phyloP scores from a whole-genome alignment of 345 rosid genomes.

The Citrus sp. region DNA sequence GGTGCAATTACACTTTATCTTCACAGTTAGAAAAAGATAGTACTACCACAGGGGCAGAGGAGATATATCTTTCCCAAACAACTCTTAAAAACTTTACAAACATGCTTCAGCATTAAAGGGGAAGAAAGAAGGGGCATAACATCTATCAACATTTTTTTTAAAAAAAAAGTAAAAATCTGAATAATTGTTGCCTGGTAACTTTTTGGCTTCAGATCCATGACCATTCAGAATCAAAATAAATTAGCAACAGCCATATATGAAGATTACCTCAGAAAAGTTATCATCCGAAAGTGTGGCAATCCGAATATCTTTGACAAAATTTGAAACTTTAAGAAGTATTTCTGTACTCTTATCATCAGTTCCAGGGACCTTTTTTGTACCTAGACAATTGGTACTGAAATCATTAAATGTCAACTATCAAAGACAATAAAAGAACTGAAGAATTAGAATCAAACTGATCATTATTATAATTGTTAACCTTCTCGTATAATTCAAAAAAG shows the following conservation, averaged over 20 bases:
- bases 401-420: not conserved
- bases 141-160: not conserved
- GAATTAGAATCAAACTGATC: not conserved
- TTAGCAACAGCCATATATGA: not conserved
- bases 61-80: not conserved
- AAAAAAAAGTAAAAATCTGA: not conserved
- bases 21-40: not conserved
- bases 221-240: not conserved
- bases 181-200: not conserved
- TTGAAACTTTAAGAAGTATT: conserved; percentile 62
- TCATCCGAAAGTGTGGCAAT: conserved; percentile 71
- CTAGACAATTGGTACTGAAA: conserved; percentile 34
- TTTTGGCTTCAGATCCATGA: not conserved
- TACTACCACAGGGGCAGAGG: not conserved
- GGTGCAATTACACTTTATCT: not conserved
- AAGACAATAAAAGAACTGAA: conserved; percentile 1
- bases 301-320: conserved; percentile 49
- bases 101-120: not conserved
- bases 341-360: conserved; percentile 27
- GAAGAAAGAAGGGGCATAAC: not conserved
- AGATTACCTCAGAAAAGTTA: conserved; percentile 67
- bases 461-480: not conserved
- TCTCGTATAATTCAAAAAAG: not conserved
- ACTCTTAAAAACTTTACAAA: not conserved
- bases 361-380: conserved; percentile 49